Evolutionary conservation across 192 early-diverging fungal genomes (phyloP).

Genomic region (Chytriomyces sp.): DNA sequence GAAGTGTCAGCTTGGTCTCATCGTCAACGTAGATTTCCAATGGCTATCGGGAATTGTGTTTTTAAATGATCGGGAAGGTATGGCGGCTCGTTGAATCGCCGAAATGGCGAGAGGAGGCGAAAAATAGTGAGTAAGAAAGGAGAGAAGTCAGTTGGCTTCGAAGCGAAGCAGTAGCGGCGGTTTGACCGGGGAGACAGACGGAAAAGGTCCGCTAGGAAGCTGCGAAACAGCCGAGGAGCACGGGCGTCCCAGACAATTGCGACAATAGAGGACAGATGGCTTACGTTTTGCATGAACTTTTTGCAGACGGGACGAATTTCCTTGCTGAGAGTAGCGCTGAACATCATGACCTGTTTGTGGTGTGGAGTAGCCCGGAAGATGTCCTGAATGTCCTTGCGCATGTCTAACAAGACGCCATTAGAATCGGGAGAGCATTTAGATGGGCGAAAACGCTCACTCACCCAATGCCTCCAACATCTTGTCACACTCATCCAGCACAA

Average conservation of each 20-base stretch:
- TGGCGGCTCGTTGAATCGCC: constrained; percentile 22
- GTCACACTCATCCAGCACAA: constrained; percentile 99
- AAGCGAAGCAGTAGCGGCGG: too few relatives aligned
- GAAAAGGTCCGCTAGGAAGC: too few relatives aligned
- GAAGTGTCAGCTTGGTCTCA: constrained; percentile 95
- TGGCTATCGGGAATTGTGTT: too few relatives aligned
- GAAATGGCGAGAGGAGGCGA: background rate
- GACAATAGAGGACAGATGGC: constrained; percentile 6
- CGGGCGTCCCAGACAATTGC: background rate
- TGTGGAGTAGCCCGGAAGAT: constrained; percentile 94
- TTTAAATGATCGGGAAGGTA: constrained; percentile 19
- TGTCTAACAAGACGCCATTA: constrained; percentile 68
- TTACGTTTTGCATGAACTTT: constrained; percentile 95
- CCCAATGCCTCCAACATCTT: constrained; percentile 92
- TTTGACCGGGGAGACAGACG: too few relatives aligned
- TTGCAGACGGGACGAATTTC: constrained; percentile 92
- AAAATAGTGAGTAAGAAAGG: background rate
- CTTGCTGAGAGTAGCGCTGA: constrained; percentile 91
- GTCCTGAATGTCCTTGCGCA: constrained; percentile 96
- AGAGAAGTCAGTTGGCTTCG: too few relatives aligned
- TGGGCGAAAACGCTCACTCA: constrained; percentile 50
- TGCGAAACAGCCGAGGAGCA: background rate
- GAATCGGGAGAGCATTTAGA: constrained; percentile 13
- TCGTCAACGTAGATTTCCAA: constrained; percentile 98
- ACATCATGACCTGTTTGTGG: constrained; percentile 99